Evolutionary conservation across 2,329 filamentous ascomycete genomes (phyloP), one percentile per base, ranked within the genome.

Genomic region (Trichoderma arundinaceum): DNA sequence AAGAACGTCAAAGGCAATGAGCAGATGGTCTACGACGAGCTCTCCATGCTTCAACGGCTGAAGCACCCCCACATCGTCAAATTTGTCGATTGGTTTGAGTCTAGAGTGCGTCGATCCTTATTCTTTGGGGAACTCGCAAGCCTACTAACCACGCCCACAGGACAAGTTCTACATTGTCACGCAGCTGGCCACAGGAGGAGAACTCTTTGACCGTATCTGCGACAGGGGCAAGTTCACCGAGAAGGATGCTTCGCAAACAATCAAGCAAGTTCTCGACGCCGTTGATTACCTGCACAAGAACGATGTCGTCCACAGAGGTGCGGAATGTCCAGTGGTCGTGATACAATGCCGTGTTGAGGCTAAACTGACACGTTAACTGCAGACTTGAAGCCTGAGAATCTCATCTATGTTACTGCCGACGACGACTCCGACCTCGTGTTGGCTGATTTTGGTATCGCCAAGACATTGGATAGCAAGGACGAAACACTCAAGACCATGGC

Each of bases 111-210:
- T 74, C 54, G 19, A 41, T 28, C 22, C 35, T 17, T 38, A 22
- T 32, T n/a, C 1, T 28, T 10, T 22, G 19, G 44, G 15, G n/a
- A 15, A 17, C 7, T 32, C 28, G 17, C 19, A 15, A 51, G 32
- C 39, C 7, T 56, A 19, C 53, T 65, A 13, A 58, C 68, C 56
- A 39, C 19, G 17, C 9, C 7, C 10, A 32, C 53, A 97, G 93
- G 95, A 99, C 83, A 99, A 99, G 83, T 99, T 97, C 82, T 99
- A 99, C 79, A 98, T 99, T 72, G 94, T 99, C 72, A 99, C 95
- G 38, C 91, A 99, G 79, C 85, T 99, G 64, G 95, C 95, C 48
- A 97, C 92, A 0, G 95, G 95, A 71, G 95, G 95, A 77, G 95
- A 99, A 81, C 82, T 99, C 69, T 99, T 99, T 78, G 95, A 99